These are phyloP conservation scores for Salix udensis DNA, from an alignment of 345 rosid genomes.

Conservation along the genomic window DNA sequence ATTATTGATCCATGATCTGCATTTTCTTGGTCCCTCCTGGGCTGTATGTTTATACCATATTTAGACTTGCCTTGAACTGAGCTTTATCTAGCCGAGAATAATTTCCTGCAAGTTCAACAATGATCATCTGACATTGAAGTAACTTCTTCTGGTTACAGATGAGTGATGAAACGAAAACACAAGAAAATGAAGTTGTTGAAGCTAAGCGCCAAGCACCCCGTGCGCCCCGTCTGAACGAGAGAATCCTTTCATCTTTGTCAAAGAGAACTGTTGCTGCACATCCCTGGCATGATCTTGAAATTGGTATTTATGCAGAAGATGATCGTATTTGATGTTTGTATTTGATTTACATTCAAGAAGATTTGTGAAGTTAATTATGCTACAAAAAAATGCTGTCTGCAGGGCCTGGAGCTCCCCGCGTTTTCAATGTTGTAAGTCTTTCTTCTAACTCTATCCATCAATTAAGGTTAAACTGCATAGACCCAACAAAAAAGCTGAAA, in stretches of 20 bases:
- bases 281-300: constrained; percentile 99
- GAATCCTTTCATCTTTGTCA: constrained; percentile 93
- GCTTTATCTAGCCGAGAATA: not conserved
- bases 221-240: constrained; percentile 65
- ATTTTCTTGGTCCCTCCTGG: not conserved
- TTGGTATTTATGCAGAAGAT: constrained; percentile 43
- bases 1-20: not conserved
- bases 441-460: not conserved
- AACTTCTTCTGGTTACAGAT: constrained; percentile 17
- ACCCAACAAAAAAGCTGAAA: not conserved
- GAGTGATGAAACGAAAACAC: constrained; percentile 2
- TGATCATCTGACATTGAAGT: not conserved
- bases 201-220: constrained; percentile 1
- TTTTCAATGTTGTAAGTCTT: constrained; percentile 42
- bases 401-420: constrained; percentile 86
- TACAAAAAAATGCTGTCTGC: constrained; percentile 19
- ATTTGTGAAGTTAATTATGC: constrained; percentile 18
- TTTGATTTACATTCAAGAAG: not conserved
- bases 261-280: constrained; percentile 97
- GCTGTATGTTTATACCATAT: not conserved
- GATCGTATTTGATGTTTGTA: not conserved
- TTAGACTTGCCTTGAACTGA: not conserved
- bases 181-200: not conserved
- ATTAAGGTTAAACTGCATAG: not conserved
- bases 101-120: not conserved